phyloP scores from a whole-genome alignment of 331 rosid species.

The Acacia pycnantha region DNA sequence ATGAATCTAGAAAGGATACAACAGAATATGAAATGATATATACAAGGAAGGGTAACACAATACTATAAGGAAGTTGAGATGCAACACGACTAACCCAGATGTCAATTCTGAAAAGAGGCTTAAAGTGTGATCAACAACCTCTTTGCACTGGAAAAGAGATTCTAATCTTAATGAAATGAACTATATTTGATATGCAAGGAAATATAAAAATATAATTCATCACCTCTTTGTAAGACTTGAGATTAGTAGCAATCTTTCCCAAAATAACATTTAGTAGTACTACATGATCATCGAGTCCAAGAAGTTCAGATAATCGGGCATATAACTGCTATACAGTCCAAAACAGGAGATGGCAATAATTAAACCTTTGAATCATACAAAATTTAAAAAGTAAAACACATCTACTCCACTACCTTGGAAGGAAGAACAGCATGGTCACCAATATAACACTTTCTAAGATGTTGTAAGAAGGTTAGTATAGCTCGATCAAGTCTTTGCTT shows the following conservation, averaged over 20 bases:
- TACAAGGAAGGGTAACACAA: constrained; percentile 20
- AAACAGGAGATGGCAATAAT: constrained; percentile 23
- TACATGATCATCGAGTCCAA: constrained; percentile 86
- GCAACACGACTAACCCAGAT: constrained; percentile 72
- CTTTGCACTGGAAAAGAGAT: constrained; percentile 73
- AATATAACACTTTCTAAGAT: constrained; percentile 45
- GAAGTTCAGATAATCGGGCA: constrained; percentile 72
- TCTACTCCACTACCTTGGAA: constrained; percentile 37
- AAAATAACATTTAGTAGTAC: constrained; percentile 73
- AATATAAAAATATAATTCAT: constrained; percentile 13
- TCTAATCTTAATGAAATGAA: constrained; percentile 15
- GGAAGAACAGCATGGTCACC: constrained; percentile 42
- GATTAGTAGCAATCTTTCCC: constrained; percentile 87
- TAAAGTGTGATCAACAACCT: constrained; percentile 86
- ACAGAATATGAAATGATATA: neutral
- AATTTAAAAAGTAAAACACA: constrained; percentile 23
- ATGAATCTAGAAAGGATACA: constrained; percentile 50
- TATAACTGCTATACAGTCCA: constrained; percentile 57
- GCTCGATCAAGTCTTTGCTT: constrained; percentile 62
- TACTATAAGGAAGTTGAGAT: constrained; percentile 1
- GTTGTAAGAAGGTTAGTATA: constrained; percentile 40
- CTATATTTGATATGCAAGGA: constrained; percentile 1
- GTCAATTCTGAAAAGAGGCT: constrained; percentile 86
- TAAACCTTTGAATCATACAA: neutral
- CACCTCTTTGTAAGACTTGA: constrained; percentile 84